Evolutionary conservation across 768 basidiomycete genomes (phyloP).

Genomic region (Dacryopinax spathularia): DNA sequence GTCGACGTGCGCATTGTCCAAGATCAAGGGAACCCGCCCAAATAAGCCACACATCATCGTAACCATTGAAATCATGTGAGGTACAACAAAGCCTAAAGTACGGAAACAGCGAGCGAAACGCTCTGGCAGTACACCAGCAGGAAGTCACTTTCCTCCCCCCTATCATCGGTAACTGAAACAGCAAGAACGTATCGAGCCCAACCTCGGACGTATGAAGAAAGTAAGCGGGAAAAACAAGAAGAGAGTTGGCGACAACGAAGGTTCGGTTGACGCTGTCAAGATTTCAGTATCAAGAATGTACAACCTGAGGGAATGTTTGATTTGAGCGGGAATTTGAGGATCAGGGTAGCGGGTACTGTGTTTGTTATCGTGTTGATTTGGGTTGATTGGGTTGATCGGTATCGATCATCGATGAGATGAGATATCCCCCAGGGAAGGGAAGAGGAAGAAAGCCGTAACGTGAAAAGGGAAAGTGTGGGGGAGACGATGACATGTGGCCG

Average conservation of each 20-base stretch:
- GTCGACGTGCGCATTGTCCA: no score
- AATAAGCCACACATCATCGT: constrained; percentile 4
- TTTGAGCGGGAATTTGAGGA: background rate
- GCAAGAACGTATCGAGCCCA: background rate
- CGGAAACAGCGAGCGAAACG: background rate
- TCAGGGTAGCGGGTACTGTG: no score
- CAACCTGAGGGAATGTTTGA: background rate
- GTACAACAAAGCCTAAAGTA: background rate
- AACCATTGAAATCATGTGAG: background rate
- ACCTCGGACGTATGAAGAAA: background rate
- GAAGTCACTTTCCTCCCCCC: background rate
- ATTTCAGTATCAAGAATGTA: background rate
- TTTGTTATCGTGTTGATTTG: no score
- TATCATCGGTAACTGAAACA: background rate
- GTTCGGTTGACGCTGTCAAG: no score
- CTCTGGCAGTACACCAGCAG: background rate
- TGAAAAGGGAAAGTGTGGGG: background rate
- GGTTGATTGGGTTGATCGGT: background rate
- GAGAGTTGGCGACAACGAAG: no score
- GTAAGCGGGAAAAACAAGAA: background rate
- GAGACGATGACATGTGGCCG: constrained; percentile 3
- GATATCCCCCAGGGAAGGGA: background rate
- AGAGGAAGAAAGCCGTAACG: background rate
- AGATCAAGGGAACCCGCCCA: background rate
- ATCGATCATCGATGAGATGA: constrained; percentile 4